A percentile compares a stretch with the other conserved stretches of the same genome.
Evolutionary conservation across 2,329 filamentous ascomycete genomes (phyloP).

Genomic region (Fusarium illudens): DNA sequence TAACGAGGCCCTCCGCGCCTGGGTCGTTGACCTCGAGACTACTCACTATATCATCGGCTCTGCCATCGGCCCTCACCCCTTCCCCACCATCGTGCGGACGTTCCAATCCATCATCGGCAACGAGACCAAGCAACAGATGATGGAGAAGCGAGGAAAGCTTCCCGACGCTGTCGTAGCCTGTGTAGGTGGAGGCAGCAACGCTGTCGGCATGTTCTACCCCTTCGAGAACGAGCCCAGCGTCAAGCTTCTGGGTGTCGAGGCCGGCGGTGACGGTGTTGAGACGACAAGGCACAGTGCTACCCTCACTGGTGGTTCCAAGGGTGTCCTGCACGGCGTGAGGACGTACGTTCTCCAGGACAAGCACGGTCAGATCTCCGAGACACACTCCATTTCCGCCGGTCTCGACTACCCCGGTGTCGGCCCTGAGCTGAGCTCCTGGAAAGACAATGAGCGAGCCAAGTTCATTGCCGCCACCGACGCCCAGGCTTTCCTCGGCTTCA

Average conservation of each 20-base stretch:
- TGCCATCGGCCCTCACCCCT: constrained; percentile 96
- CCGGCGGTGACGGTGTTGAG: constrained; percentile 90
- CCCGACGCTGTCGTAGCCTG: constrained; percentile 97
- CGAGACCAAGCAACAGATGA: constrained; percentile 94
- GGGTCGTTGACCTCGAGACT: constrained; percentile 91
- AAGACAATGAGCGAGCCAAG: constrained; percentile 84
- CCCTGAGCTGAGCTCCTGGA: constrained; percentile 91
- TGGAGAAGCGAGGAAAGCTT: constrained; percentile 82
- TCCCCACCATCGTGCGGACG: constrained; percentile 95
- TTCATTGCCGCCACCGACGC: constrained; percentile 94
- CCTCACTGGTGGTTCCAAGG: constrained; percentile 84
- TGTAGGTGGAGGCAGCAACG: constrained; percentile 94
- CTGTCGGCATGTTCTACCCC: constrained; percentile 97
- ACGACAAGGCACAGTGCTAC: constrained; percentile 89
- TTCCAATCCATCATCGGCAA: constrained; percentile 97
- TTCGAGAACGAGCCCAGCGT: constrained; percentile 87
- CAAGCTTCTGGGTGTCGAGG: constrained; percentile 92
- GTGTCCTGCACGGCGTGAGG: constrained; percentile 93
- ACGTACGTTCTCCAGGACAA: constrained; percentile 95
- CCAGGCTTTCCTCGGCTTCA: constrained; percentile 88
- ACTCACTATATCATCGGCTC: constrained; percentile 99
- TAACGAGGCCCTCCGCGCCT: constrained; percentile 93
- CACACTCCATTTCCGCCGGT: constrained; percentile 95
- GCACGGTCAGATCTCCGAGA: constrained; percentile 92
- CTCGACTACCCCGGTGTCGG: constrained; percentile 98